phyloP scores from a whole-genome alignment of 768 basidiomycete genomes.

The Phlebiopsis gigantea region DNA sequence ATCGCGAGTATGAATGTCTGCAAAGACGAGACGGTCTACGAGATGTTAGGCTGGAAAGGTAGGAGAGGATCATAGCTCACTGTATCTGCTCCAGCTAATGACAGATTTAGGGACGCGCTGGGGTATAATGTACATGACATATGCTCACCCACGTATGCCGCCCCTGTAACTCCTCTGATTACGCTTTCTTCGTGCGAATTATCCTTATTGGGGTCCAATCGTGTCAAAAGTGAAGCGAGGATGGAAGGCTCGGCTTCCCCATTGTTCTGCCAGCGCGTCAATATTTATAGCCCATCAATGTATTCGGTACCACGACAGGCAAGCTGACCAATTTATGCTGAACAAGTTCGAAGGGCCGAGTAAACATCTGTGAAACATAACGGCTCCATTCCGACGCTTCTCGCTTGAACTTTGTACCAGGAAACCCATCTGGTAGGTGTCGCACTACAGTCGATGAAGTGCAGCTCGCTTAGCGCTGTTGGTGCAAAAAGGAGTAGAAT shows the following conservation, averaged over 20 bases:
- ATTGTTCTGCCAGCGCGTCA: too few species aligned
- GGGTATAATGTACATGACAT: not conserved
- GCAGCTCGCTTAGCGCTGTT: too few species aligned
- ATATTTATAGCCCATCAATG: too few species aligned
- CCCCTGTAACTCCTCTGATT: constrained; percentile 4
- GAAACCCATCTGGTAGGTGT: constrained; percentile 18
- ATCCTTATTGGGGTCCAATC: constrained; percentile 45
- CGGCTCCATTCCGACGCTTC: constrained; percentile 1
- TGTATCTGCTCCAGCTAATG: constrained; percentile 7
- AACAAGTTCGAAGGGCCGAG: not conserved
- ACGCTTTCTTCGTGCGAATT: constrained; percentile 1
- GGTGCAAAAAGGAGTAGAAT: not conserved
- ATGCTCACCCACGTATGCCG: constrained; percentile 10
- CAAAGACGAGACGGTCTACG: not conserved
- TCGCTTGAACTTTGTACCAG: constrained; percentile 16
- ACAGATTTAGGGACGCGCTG: not conserved
- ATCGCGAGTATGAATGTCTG: constrained; percentile 2
- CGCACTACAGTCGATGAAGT: constrained; percentile 11
- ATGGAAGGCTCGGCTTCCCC: constrained; percentile 36
- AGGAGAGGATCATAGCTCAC: not conserved
- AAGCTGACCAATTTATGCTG: not conserved
- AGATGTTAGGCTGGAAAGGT: not conserved
- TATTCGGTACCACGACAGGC: too few species aligned
- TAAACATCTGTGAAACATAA: not conserved
- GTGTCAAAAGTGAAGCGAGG: constrained; percentile 48